Evolutionary conservation across 306 rosid species (phyloP), one percentile per base, ranked within the genome.

Genomic region (Carpinus fangiana): DNA sequence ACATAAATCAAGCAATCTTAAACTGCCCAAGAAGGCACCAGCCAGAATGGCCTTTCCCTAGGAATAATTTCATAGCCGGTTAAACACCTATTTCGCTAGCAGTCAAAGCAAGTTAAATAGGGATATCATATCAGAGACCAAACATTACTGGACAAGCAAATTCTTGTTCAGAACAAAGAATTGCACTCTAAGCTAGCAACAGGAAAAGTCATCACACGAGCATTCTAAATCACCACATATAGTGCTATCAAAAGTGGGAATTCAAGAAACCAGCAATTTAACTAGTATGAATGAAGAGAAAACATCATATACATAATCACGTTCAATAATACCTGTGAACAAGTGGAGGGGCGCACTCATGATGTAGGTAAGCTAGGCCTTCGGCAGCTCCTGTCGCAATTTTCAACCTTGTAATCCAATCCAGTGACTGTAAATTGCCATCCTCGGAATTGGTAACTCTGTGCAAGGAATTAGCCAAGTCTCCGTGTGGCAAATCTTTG

Each of bases 371-470:
- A 82, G 90, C 78, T 16, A 96, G 86, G 78, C 87, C 93, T 85
- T 96, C 99, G 8, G 99, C 99, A 77, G 96, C 96, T 77, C 97
- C 99, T 16, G 73, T 90, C 72, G 99, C 99, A 68, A 96, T 91
- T 87, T 96, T 96, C 81, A 90, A 78, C 84, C 99, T 88, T 21
- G 97, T 96, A 81, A 96, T 96, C 99, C 99, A 96, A 87, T 96
- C 99, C 56, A 91, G 73, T 70, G 96, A 91, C 76, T 79, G 88
- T 38, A 78, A 76, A 45, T 84, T 83, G 20, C 79, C 91, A 74
- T 92, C 88, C 28, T 56, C 79, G 68, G 79, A 48, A 72, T 74
- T 77, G 16, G 72, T 72, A 47, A 76, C 80, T 54, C 77, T 82
- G 76, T 93, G 97, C 90, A 93, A 89, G 75, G 93, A 89, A 83